A percentile compares a stretch with the other conserved stretches of the same genome.
These are phyloP conservation scores for Aspergillus clavatus DNA, from an alignment of 2,329 filamentous ascomycete species.

Conservation along the genomic window DNA sequence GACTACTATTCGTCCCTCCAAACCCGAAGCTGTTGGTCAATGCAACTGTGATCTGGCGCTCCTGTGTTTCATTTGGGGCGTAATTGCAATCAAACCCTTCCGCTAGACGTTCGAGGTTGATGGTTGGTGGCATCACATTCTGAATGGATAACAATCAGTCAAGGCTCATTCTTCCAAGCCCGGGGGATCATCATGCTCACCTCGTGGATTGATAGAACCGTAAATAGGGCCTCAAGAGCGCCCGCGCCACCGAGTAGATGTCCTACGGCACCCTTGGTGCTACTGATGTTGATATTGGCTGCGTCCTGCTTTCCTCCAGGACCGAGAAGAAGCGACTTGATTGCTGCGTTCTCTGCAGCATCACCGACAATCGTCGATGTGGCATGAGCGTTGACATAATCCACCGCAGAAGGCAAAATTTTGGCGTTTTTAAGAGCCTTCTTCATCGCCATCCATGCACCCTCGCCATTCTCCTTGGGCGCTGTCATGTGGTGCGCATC, in stretches of 20 bases:
- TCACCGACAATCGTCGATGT: constrained; percentile 85
- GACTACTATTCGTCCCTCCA: constrained; percentile 87
- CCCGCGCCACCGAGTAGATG: constrained; percentile 90
- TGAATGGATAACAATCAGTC: constrained; percentile 33
- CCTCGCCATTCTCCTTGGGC: constrained; percentile 73
- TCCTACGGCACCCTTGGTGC: constrained; percentile 88
- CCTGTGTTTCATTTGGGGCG: constrained; percentile 66
- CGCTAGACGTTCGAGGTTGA: constrained; percentile 69
- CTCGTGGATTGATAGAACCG: constrained; percentile 71
- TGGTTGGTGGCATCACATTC: constrained; percentile 76
- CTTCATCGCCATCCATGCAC: constrained; percentile 80
- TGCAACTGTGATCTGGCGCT: constrained; percentile 65
- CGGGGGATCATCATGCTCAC: constrained; percentile 47
- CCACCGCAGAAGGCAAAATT: constrained; percentile 64
- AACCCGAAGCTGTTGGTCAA: constrained; percentile 97
- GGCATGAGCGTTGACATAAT: constrained; percentile 94
- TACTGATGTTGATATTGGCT: constrained; percentile 72
- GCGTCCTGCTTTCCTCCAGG: constrained; percentile 60
- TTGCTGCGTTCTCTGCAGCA: constrained; percentile 78
- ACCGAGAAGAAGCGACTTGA: constrained; percentile 70
- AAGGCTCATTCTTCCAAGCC: constrained; percentile 1
- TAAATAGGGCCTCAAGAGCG: constrained; percentile 83
- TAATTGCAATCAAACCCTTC: constrained; percentile 77
- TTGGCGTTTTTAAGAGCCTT: constrained; percentile 69
- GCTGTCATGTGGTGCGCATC: constrained; percentile 95